Percentiles rank a stretch among this genome's conserved stretches.
Evolutionary conservation across 768 basidiomycete genomes (phyloP).

Genomic region (Lentinula sp.): DNA sequence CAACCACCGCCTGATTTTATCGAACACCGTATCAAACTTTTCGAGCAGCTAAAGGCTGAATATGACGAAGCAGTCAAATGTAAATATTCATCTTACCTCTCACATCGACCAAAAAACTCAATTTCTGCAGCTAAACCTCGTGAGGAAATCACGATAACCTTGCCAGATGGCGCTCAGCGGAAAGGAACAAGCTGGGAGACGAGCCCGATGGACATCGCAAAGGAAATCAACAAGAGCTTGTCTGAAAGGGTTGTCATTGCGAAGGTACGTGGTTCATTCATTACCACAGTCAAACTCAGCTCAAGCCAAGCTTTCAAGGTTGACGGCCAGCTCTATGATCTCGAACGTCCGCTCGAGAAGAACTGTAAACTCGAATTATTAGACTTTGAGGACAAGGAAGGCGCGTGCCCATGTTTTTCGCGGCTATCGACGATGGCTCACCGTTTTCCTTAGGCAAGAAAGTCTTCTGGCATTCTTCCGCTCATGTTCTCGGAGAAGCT

Average conservation of each 20-base stretch:
- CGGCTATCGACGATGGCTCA: not conserved
- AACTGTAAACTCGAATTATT: constrained; percentile 77
- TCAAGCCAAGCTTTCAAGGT: constrained; percentile 41
- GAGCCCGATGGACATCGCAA: constrained; percentile 85
- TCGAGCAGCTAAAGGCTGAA: constrained; percentile 80
- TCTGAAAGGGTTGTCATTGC: constrained; percentile 90
- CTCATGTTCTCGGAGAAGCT: constrained; percentile 95
- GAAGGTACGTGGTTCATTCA: constrained; percentile 45
- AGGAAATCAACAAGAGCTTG: constrained; percentile 78
- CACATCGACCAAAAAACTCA: constrained; percentile 1
- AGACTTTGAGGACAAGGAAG: constrained; percentile 91
- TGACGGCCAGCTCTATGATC: constrained; percentile 85
- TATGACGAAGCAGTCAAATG: constrained; percentile 78
- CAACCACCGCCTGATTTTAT: constrained; percentile 84
- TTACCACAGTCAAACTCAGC: not conserved
- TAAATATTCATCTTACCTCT: constrained; percentile 20
- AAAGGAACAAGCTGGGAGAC: constrained; percentile 93
- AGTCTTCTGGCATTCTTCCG: constrained; percentile 99
- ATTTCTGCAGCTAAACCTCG: constrained; percentile 61
- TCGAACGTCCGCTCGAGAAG: constrained; percentile 89
- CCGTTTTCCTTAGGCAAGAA: constrained; percentile 60
- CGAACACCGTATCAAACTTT: constrained; percentile 85
- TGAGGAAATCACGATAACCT: constrained; percentile 74
- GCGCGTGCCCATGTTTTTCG: constrained; percentile 23
- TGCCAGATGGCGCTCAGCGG: constrained; percentile 82